A percentile compares a stretch with the other conserved stretches of the same genome.
Conservation (phyloP, 257 asterid species). For the Ocimum tenuiflorum region DNA sequence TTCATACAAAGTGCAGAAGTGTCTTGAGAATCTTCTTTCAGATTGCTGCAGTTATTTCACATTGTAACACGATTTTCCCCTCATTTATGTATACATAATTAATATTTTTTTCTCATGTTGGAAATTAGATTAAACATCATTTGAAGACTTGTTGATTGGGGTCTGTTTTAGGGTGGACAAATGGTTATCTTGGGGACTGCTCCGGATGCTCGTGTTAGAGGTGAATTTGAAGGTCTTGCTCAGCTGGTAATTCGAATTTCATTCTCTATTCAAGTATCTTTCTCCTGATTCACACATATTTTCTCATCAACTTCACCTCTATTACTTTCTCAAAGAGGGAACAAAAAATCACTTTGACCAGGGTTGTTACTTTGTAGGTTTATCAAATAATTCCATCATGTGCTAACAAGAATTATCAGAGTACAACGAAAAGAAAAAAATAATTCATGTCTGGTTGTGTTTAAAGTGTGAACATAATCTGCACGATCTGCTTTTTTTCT, state of each 20-base stretch:
- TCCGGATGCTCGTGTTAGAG: slow-evolving; percentile 73
- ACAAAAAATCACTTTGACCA: no score
- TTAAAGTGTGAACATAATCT: no score
- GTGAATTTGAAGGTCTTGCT: slow-evolving; percentile 73
- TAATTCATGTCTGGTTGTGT: no score
- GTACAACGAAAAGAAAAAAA: no score
- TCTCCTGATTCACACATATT: background rate
- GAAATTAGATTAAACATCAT: background rate
- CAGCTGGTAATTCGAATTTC: slow-evolving; percentile 46
- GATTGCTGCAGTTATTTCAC: background rate
- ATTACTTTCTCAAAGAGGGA: background rate
- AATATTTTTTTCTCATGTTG: background rate
- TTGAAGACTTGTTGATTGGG: slow-evolving; percentile 7
- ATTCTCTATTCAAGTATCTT: slow-evolving; percentile 2
- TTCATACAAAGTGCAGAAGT: background rate
- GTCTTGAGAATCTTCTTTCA: background rate
- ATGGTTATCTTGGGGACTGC: slow-evolving; percentile 73
- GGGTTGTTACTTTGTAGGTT: no score
- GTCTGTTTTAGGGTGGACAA: slow-evolving; percentile 65
- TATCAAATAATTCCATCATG: no score
- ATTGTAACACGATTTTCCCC: no score
- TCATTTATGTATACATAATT: no score
- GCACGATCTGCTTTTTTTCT: no score
- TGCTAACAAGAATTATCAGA: no score
- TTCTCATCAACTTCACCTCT: background rate